A percentile compares a stretch with the other conserved stretches of the same genome.
Evolutionary conservation across 495 filamentous ascomycete species (phyloP).

Genomic region (Daldinia bambusicola): DNA sequence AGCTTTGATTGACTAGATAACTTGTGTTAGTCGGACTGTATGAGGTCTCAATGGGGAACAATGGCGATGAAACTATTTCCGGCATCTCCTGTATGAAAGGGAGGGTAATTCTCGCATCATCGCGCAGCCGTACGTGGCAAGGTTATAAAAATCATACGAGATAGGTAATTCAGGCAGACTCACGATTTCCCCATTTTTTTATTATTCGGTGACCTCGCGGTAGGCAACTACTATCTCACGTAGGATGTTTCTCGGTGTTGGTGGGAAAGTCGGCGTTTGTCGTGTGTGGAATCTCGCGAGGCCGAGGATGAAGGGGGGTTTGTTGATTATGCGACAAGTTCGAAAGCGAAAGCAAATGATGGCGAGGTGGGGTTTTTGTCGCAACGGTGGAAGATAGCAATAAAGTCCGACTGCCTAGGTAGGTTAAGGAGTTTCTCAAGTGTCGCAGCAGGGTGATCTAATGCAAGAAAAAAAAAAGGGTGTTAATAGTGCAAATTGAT

Average conservation of each 20-base stretch:
- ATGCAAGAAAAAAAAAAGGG: slow-evolving; percentile 6
- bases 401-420: slow-evolving; percentile 32
- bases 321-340: slow-evolving; percentile 47
- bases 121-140: slow-evolving; percentile 22
- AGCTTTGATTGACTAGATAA: slow-evolving; percentile 87
- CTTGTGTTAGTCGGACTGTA: slow-evolving; percentile 11
- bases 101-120: slow-evolving; percentile 29
- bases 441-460: slow-evolving; percentile 20
- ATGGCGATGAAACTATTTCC: slow-evolving; percentile 13
- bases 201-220: slow-evolving; percentile 18
- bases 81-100: slow-evolving; percentile 10
- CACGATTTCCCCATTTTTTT: slow-evolving; percentile 59
- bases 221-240: slow-evolving; percentile 2
- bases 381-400: slow-evolving; percentile 46
- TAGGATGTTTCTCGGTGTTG: slow-evolving; percentile 3
- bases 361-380: slow-evolving; percentile 45
- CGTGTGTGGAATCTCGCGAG: slow-evolving; percentile 26
- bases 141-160: slow-evolving; percentile 11
- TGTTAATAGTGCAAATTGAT: slow-evolving; percentile 10
- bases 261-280: slow-evolving; percentile 20
- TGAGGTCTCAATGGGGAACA: slow-evolving; percentile 2
- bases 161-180: slow-evolving; percentile 42
- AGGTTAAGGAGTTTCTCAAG: slow-evolving; percentile 25
- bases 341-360: slow-evolving; percentile 27
- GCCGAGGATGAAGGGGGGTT: slow-evolving; percentile 27